A percentile compares a stretch with the other conserved stretches of the same genome.
These are phyloP conservation scores for Beauveria sp. DNA, from an alignment of 2,329 filamentous ascomycete species.

Conservation along the genomic window DNA sequence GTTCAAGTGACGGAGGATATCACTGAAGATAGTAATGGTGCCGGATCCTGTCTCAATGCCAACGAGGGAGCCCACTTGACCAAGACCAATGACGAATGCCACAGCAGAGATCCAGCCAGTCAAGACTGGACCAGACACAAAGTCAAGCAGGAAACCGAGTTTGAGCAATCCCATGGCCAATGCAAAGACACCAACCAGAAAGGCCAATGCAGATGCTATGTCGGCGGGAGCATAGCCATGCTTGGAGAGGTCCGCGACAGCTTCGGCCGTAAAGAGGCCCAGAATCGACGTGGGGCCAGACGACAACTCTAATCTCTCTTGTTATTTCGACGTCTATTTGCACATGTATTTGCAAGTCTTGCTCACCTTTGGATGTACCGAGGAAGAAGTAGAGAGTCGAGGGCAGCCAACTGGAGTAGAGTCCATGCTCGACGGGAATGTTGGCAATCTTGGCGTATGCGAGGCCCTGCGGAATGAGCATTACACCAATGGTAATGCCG, in stretches of 20 bases:
- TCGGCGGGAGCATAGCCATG: conserved; percentile 45
- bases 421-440: conserved; percentile 52
- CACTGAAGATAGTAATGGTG: conserved; percentile 50
- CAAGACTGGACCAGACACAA: conserved; percentile 56
- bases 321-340: neutral
- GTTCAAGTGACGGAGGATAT: conserved; percentile 49
- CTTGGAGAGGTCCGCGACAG: conserved; percentile 42
- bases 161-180: conserved; percentile 53
- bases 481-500: conserved; percentile 51
- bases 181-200: conserved; percentile 55
- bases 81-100: conserved; percentile 57
- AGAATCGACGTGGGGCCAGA: conserved; percentile 58
- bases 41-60: conserved; percentile 46
- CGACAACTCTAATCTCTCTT: conserved; percentile 42
- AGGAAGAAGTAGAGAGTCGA: conserved; percentile 50
- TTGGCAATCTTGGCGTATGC: conserved; percentile 56
- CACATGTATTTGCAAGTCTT: no score
- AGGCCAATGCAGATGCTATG: conserved; percentile 53
- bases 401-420: conserved; percentile 54
- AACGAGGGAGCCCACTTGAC: conserved; percentile 55
- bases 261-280: conserved; percentile 54
- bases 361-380: conserved; percentile 52
- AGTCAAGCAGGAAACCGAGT: conserved; percentile 58
- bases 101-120: conserved; percentile 60
- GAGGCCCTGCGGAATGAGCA: conserved; percentile 55